Evolutionary conservation across 1,139 yeast species (phyloP), one percentile per base, ranked within the genome.

Genomic region (Blastobotrys capitulatus): DNA sequence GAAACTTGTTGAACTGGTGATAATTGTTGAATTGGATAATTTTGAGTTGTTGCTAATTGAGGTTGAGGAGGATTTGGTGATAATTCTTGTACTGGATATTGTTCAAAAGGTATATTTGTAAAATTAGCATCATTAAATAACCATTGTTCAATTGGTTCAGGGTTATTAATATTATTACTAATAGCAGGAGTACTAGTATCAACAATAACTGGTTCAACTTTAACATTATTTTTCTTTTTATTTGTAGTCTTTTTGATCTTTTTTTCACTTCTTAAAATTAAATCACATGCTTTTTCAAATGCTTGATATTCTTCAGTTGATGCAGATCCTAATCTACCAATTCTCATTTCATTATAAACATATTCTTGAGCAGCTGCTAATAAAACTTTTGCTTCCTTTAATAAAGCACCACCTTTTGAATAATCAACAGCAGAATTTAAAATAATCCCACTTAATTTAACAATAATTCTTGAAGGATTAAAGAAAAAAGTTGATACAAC

Each of bases 341-440:
- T 48, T 50, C 61, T 58, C 52, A 61, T 52, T 41, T 63, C 65
- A 9, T 53, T 46, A 44, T 59, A 55, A 13, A 64, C 50, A 46
- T 59, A 59, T 35, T 59, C 60, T 36, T 60, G 54, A 15, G 58
- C 50, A 22, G 53, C 53, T 1, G 60, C 52, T 50, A 68, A 50
- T 36, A 62, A 52, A 44, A 69, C 73, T 55, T 82, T 83, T 63
- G 83, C 80, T 46, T 83, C 87, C 61, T 79, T 84, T 59, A 83
- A 80, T 50, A 88, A 67, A 0, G 92, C 83, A 0, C 96, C 96
- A 25, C 92, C 89, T 61, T 86, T 81, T 2, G 88, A 82, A 62
- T 86, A 87, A 56, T 87, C 96, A 51, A 88, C 71, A 0, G 88
- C 79, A 9, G 95, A 90, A 56, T 82, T 82, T 1, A 95, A 86